A percentile compares a stretch with the other conserved stretches of the same genome.
These are phyloP conservation scores for Capsicum pubescens DNA, from an alignment of 257 asterid genomes.

Conservation along the genomic window DNA sequence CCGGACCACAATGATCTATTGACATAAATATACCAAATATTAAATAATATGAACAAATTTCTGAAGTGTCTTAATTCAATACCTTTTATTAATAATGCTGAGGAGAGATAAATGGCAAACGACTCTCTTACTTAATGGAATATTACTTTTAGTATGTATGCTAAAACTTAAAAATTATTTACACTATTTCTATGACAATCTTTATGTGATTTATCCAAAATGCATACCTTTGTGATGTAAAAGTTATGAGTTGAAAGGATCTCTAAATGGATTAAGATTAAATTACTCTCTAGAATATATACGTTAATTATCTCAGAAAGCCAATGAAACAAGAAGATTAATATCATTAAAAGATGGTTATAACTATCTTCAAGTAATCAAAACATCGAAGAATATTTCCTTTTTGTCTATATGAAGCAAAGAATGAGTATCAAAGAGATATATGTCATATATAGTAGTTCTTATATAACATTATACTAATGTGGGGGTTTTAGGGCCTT, in stretches of 20 bases:
- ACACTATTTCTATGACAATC: background rate
- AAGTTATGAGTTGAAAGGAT: background rate
- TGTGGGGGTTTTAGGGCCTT: constrained; percentile 5
- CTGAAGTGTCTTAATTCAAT: too few species aligned
- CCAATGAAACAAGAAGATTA: background rate
- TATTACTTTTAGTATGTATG: background rate
- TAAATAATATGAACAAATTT: too few species aligned
- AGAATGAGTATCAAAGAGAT: constrained; percentile 30
- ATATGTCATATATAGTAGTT: too few species aligned
- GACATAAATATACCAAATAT: too few species aligned
- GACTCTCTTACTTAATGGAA: too few species aligned
- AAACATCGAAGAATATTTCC: constrained; percentile 14
- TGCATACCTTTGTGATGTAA: background rate
- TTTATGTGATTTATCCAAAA: background rate
- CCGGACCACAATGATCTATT: too few species aligned
- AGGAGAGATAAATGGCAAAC: too few species aligned
- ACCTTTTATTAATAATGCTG: too few species aligned
- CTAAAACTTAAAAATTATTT: background rate
- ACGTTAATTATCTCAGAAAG: background rate
- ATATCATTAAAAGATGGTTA: background rate
- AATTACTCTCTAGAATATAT: background rate
- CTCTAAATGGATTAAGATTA: background rate
- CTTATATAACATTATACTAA: background rate
- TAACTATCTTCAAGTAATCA: constrained; percentile 13
- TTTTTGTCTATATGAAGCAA: constrained; percentile 36